Conservation (phyloP, 352 stramenopile species). For the Phytophthora hybrid region DNA sequence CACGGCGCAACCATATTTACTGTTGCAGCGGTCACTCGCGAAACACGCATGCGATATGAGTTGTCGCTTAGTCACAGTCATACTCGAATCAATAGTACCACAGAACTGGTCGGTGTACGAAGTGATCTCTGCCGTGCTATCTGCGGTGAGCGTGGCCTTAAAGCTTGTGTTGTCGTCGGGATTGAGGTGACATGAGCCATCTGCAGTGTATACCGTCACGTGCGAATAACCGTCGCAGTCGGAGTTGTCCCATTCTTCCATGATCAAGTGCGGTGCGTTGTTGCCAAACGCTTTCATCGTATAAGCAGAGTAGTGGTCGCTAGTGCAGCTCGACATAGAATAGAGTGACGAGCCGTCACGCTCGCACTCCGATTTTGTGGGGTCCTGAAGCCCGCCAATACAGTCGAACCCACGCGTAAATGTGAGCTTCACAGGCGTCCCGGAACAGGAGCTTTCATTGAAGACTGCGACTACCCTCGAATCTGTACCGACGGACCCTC, state of each 20-base stretch:
- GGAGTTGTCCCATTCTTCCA: slow-evolving; percentile 5
- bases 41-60: background rate
- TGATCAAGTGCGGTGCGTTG: slow-evolving; percentile 10
- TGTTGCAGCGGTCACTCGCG: background rate
- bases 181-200: slow-evolving; percentile 5
- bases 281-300: slow-evolving; percentile 4
- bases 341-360: background rate
- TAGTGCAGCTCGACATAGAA: slow-evolving; percentile 1
- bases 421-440: background rate
- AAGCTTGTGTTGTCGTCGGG: slow-evolving; percentile 15
- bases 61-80: background rate
- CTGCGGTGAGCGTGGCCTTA: background rate
- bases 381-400: background rate
- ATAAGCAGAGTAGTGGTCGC: background rate
- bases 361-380: background rate
- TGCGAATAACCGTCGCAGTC: background rate
- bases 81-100: background rate
- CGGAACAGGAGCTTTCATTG: background rate
- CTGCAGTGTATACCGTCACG: background rate
- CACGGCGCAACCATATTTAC: background rate
- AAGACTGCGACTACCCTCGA: background rate
- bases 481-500: no score
- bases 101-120: background rate
- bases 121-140: background rate
- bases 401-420: slow-evolving; percentile 3